These are phyloP conservation scores for Gaultheria prostrata DNA, from an alignment of 148 eudicot species.

Conservation along the genomic window DNA sequence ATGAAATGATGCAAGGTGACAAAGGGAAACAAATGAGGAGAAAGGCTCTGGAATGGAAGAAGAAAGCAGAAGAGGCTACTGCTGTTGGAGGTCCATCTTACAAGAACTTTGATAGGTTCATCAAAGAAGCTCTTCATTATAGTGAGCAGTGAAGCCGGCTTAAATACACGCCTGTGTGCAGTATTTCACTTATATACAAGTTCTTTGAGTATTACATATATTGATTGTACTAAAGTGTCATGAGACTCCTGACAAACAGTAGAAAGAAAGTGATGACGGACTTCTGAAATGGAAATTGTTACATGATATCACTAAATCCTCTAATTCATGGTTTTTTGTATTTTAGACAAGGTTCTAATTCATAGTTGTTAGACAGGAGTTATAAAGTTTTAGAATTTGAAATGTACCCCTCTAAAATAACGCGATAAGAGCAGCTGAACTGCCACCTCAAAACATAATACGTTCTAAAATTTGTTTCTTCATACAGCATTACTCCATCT, in stretches of 20 bases:
- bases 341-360: neutral
- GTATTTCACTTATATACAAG: neutral
- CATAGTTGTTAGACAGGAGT: neutral
- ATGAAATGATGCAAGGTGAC: neutral
- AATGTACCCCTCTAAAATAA: neutral
- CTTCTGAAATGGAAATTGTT: neutral
- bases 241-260: neutral
- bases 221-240: neutral
- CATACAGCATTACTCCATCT: neutral
- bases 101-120: neutral
- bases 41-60: slow-evolving; percentile 3
- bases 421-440: neutral
- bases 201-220: neutral
- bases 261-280: neutral
- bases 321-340: neutral
- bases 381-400: neutral
- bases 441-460: neutral
- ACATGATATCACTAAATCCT: neutral
- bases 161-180: neutral
- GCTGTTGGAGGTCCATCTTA: slow-evolving; percentile 1
- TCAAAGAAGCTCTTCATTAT: neutral
- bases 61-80: neutral
- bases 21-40: slow-evolving; percentile 7
- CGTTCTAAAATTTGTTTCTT: neutral
- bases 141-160: neutral